phyloP scores from a whole-genome alignment of 805 yeast species.

The Zygosaccharomyces lentus region DNA sequence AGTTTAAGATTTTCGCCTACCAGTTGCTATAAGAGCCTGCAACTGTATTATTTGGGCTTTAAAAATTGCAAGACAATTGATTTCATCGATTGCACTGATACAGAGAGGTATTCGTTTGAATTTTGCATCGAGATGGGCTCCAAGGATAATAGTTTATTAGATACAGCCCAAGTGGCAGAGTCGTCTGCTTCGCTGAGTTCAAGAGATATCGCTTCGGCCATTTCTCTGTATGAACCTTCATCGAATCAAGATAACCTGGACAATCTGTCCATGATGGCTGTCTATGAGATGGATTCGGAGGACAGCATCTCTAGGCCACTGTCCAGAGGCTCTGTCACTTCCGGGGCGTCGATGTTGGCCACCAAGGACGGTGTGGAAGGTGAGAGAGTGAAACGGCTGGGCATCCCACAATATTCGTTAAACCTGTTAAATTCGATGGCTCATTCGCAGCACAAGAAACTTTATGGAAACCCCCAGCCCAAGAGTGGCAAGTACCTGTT shows the following conservation, averaged over 20 bases:
- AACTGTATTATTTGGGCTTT: neutral
- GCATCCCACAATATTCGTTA: conserved; percentile 39
- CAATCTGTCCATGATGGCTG: conserved; percentile 20
- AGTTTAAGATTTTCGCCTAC: neutral
- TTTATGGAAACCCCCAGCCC: conserved; percentile 9
- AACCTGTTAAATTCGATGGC: conserved; percentile 37
- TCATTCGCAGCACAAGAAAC: conserved; percentile 15
- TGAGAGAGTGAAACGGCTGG: conserved; percentile 45
- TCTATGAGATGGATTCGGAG: conserved; percentile 25
- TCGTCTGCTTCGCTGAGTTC: conserved; percentile 23
- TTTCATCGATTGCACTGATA: too few species aligned
- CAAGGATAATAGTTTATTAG: conserved; percentile 1
- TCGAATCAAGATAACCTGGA: conserved; percentile 14
- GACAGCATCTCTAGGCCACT: conserved; percentile 48
- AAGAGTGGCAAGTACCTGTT: neutral
- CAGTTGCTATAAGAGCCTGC: neutral
- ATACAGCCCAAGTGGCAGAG: conserved; percentile 17
- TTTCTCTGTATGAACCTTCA: conserved; percentile 20
- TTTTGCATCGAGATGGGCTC: conserved; percentile 1
- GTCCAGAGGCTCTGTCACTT: conserved; percentile 58
- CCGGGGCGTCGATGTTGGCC: conserved; percentile 68
- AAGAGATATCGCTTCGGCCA: conserved; percentile 22
- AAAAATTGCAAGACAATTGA: too few species aligned
- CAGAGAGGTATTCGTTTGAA: neutral
- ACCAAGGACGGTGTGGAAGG: conserved; percentile 75